Conservation (phyloP, 257 asterid species). For the Solanum sejunctum region DNA sequence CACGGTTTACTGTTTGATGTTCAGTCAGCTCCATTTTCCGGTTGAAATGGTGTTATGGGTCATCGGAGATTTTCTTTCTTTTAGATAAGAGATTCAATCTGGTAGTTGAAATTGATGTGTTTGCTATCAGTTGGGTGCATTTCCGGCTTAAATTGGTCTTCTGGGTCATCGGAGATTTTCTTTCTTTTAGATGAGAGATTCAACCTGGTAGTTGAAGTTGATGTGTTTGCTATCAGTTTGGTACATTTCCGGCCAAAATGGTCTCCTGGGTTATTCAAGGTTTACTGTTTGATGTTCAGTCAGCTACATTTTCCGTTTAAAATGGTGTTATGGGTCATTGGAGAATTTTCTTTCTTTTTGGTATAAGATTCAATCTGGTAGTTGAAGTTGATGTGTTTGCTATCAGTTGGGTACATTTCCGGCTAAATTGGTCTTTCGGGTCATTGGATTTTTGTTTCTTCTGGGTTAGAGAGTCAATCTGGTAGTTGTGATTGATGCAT, state of each 20-base stretch:
- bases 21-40: not conserved
- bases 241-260: not conserved
- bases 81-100: not conserved
- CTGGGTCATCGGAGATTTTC: not conserved
- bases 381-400: not conserved
- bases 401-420: not conserved
- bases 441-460: not conserved
- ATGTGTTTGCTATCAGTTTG: not conserved
- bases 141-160: not conserved
- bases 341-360: not conserved
- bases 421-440: not conserved
- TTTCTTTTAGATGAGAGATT: not conserved
- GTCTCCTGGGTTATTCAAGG: not conserved
- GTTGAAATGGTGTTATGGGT: not conserved
- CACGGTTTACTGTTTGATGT: not conserved
- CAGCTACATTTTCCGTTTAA: not conserved
- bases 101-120: no score
- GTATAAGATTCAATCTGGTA: not conserved
- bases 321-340: not conserved
- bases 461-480: not conserved
- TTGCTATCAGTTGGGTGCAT: not conserved
- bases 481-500: not conserved
- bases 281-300: not conserved
- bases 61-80: not conserved
- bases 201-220: not conserved